Conservation (phyloP, 2,329 filamentous ascomycete genomes). For the Neopestalotiopsis clavispora region DNA sequence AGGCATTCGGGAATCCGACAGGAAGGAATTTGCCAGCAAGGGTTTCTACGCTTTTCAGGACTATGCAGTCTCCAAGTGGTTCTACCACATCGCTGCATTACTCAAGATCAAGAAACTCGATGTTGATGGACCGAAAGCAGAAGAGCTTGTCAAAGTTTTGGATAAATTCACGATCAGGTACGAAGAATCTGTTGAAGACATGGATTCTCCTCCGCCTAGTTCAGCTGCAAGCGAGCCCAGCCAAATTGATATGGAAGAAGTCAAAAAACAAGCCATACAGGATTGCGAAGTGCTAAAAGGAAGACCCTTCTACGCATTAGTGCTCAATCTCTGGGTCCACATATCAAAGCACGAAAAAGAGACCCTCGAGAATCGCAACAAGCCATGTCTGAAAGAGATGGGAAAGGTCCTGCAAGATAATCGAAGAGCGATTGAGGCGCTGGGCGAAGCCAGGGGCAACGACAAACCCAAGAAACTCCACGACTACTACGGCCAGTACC, state of each 20-base stretch:
- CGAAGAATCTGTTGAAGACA: background rate
- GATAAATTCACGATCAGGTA: conserved; percentile 9
- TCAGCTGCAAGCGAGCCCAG: background rate
- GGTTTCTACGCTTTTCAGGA: conserved; percentile 44
- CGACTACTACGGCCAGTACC: conserved; percentile 6
- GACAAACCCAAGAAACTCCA: background rate
- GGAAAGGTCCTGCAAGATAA: conserved; percentile 31
- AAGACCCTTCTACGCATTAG: conserved; percentile 28
- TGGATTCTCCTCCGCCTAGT: background rate
- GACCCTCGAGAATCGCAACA: conserved; percentile 29
- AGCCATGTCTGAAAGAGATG: conserved; percentile 35
- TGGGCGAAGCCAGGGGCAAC: background rate
- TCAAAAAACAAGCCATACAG: conserved; percentile 14
- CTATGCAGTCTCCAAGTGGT: conserved; percentile 42
- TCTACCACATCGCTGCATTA: conserved; percentile 28
- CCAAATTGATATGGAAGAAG: background rate
- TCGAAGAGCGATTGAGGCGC: conserved; percentile 21
- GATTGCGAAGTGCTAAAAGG: conserved; percentile 24
- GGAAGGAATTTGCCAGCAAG: conserved; percentile 20
- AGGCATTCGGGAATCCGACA: conserved; percentile 17
- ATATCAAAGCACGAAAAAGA: conserved; percentile 31
- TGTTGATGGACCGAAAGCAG: background rate
- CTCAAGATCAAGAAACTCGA: background rate
- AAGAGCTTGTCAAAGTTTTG: background rate
- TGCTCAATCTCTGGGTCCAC: conserved; percentile 34